These are phyloP conservation scores for Leptographium procerum DNA, from an alignment of 2,329 filamentous ascomycete genomes.

Conservation along the genomic window DNA sequence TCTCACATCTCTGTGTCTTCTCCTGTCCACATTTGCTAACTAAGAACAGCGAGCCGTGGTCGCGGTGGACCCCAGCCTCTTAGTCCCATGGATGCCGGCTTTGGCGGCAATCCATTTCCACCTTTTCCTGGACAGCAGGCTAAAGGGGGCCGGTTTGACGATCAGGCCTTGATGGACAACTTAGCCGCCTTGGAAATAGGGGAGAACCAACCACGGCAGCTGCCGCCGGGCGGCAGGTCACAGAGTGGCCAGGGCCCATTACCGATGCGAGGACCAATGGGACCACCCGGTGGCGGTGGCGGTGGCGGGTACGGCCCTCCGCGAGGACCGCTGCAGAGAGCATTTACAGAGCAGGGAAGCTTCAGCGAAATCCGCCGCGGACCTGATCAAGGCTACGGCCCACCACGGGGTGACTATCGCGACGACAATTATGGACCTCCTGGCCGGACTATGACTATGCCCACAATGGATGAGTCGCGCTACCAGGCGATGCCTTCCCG, in stretches of 20 bases:
- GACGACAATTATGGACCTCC: constrained; percentile 38
- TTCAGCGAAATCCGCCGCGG: constrained; percentile 7
- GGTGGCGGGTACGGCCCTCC: constrained; percentile 14
- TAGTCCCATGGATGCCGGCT: constrained; percentile 21
- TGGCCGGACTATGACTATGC: constrained; percentile 51
- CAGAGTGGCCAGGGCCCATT: constrained; percentile 1
- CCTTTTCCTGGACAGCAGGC: constrained; percentile 29
- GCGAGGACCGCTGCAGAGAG: constrained; percentile 10
- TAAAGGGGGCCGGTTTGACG: constrained; percentile 28
- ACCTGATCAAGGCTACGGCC: constrained; percentile 21
- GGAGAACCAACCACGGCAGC: constrained; percentile 15
- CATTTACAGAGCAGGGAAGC: not conserved
- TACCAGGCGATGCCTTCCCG: constrained; percentile 22
- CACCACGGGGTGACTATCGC: constrained; percentile 18
- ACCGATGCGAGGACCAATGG: constrained; percentile 22
- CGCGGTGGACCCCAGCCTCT: constrained; percentile 16
- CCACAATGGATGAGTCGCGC: constrained; percentile 32
- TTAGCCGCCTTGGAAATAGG: constrained; percentile 30
- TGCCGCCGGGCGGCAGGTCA: not conserved
- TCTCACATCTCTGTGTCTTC: not conserved
- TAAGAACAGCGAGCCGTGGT: constrained; percentile 6
- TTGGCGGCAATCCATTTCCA: constrained; percentile 29
- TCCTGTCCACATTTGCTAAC: not conserved
- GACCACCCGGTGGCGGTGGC: not conserved
- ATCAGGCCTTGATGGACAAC: constrained; percentile 27